These are phyloP conservation scores for Liriodendron chinense DNA, from an alignment of 164 flowering plant species.

Conservation along the genomic window DNA sequence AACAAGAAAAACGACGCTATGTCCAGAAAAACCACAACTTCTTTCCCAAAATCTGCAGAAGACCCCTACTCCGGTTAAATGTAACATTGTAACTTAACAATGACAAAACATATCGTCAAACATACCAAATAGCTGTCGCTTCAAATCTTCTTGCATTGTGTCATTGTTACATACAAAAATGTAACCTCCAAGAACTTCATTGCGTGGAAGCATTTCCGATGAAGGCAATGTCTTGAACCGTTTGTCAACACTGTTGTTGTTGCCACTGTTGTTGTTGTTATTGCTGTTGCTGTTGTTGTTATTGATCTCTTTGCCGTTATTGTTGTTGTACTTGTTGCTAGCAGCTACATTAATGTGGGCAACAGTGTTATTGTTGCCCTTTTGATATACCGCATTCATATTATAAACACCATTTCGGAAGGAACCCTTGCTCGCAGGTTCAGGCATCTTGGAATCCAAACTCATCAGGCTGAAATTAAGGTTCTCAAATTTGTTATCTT, in stretches of 20 bases:
- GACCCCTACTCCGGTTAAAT: too few species aligned
- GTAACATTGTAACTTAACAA: too few species aligned
- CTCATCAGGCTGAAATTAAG: slow-evolving; percentile 64
- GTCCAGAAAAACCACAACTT: background rate
- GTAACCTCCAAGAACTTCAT: slow-evolving; percentile 97
- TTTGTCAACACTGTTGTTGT: slow-evolving; percentile 54
- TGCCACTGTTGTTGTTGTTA: slow-evolving; percentile 24
- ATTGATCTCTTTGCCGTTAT: slow-evolving; percentile 14
- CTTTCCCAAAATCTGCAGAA: too few species aligned
- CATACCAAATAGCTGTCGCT: slow-evolving; percentile 91
- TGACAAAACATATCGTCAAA: background rate
- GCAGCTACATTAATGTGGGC: slow-evolving; percentile 36
- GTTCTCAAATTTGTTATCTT: slow-evolving; percentile 73
- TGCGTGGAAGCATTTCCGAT: slow-evolving; percentile 88
- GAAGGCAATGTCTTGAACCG: slow-evolving; percentile 96
- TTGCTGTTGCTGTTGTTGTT: slow-evolving; percentile 19
- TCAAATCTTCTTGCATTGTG: slow-evolving; percentile 90
- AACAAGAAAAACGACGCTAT: background rate
- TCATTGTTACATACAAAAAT: slow-evolving; percentile 98
- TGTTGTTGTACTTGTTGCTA: slow-evolving; percentile 46
- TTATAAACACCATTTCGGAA: slow-evolving; percentile 36
- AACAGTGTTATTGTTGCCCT: slow-evolving; percentile 23
- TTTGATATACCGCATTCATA: slow-evolving; percentile 44
- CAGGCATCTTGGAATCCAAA: slow-evolving; percentile 56
- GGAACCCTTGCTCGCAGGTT: slow-evolving; percentile 34